Base-by-base conservation (phyloP, 2,329 filamentous ascomycete species). In the Venturia effusa region DNA sequence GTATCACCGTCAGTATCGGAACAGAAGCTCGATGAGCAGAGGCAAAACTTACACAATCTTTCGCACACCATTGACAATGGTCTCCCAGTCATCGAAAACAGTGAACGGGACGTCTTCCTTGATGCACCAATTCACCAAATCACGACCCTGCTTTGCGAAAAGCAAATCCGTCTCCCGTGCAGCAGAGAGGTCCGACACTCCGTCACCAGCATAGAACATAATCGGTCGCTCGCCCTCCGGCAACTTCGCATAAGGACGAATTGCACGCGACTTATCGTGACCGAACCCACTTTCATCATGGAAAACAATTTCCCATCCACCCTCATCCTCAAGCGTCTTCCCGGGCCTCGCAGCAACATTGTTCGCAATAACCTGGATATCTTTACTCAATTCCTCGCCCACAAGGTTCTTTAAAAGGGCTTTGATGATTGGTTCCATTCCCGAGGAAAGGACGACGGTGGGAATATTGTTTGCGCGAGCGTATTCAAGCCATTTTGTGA, bases 201-300 rank as follows among this genome's bases (percentile, higher is more conserved):
- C 93, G 70, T 97, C 93, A 65, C 94, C 94, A 39, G 94, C 93
- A 71, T 99, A 99, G 75, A 97, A 91, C 78, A 97, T 84, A 45
- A 85, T 87, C 1, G 94, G 94, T 51, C 92, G 83, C 71, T 88
- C 77, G 39, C 80, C 74, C 17, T 80, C 80, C 0, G 90, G 86
- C 54, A 96, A 80, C 32, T 85, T 81, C 2, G 88, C 87, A 77
- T 97, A 97, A 61, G 91, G 91, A 68, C 90, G 86, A 71, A 99
- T 91, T 73, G 94, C 90, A 63, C 93, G 80, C 32, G 88, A 92
- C 84, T 99, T 99, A 81, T 99, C 93, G 74, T 99, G 94, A n/a
- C 94, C 94, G 71, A 95, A 95, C 65, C 87, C 83, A 72, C 88
- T 90, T 66, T 93, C 90, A 73, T 99, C 92, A 71, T 91, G 92